phyloP scores from a whole-genome alignment of 768 basidiomycete species.

The Clathrus columnatus region DNA sequence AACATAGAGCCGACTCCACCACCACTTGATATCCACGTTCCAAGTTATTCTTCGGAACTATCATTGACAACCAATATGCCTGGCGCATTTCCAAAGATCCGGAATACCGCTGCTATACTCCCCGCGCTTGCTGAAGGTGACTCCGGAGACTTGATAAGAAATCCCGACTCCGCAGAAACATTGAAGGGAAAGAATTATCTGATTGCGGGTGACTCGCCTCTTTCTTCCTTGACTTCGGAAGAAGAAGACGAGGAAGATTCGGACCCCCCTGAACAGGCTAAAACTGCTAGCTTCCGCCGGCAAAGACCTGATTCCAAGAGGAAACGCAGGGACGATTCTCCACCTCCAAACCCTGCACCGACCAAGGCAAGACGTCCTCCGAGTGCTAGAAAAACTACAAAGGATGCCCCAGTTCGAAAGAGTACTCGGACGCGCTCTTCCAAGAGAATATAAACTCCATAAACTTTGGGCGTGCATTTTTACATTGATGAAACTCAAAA shows the following conservation, averaged over 20 bases:
- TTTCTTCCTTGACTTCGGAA: background rate
- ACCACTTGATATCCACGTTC: background rate
- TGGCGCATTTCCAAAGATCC: background rate
- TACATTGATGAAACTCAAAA: too few species aligned
- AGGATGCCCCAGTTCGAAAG: background rate
- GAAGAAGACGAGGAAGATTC: conserved; percentile 17
- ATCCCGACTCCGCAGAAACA: background rate
- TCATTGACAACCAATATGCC: conserved; percentile 4
- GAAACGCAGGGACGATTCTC: background rate
- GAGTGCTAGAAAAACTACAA: background rate
- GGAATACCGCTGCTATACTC: background rate
- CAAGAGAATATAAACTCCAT: background rate
- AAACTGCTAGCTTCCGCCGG: background rate
- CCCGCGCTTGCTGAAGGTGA: background rate
- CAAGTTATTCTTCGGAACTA: background rate
- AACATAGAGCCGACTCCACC: background rate
- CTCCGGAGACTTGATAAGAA: background rate
- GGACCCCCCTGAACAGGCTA: background rate
- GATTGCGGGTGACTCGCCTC: conserved; percentile 6
- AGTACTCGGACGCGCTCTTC: background rate
- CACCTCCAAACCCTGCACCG: background rate
- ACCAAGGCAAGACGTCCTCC: background rate
- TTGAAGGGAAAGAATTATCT: background rate
- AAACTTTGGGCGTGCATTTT: background rate
- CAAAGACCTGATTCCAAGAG: background rate